Evolutionary conservation across 345 rosid genomes (phyloP), one percentile per base, ranked within the genome.

Genomic region (Pelargonium nanum): DNA sequence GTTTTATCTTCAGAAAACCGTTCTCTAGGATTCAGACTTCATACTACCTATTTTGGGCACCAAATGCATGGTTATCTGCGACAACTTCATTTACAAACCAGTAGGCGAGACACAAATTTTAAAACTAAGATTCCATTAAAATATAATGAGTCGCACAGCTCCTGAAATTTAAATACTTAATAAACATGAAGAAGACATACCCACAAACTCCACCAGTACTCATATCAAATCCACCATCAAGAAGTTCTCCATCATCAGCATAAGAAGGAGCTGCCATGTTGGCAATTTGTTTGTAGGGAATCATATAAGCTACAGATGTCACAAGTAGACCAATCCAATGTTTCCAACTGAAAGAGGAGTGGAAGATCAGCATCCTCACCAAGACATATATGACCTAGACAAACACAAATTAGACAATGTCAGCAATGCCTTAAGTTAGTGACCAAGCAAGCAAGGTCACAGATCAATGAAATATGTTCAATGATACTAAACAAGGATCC

Each of bases 171-270:
- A 15, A 57, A 50, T 48, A 52, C 40, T 50, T 6, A 19, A 10
- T 5, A 20, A 60, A 20, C 5, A 60, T 6, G 51, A 59, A 51
- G 45, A 24, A 40, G 12, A 64, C 83, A 58, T 78, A 88, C 96
- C 89, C 90, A 80, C 96, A 91, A 63, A 88, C 79, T 55, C 98
- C 98, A 72, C 86, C 95, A 22, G 96, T 81, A 58, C 74, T 83
- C 96, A 88, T 86, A 69, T 92, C 91, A 34, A 82, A 86, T 9
- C 87, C 96, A 60, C 95, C 98, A 61, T 91, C 98, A 59, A 83
- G 65, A 74, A 88, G 95, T 5, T 92, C 91, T 19, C 98, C 96
- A 61, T 82, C 81, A 62, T 78, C 84, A 21, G 68, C 69, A 76
- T 79, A 77, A 67, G 81, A 26, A 64, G 98, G 93, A 55, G 72